Evolutionary conservation across 345 rosid species (phyloP).

Genomic region (Linum usitatissimum): DNA sequence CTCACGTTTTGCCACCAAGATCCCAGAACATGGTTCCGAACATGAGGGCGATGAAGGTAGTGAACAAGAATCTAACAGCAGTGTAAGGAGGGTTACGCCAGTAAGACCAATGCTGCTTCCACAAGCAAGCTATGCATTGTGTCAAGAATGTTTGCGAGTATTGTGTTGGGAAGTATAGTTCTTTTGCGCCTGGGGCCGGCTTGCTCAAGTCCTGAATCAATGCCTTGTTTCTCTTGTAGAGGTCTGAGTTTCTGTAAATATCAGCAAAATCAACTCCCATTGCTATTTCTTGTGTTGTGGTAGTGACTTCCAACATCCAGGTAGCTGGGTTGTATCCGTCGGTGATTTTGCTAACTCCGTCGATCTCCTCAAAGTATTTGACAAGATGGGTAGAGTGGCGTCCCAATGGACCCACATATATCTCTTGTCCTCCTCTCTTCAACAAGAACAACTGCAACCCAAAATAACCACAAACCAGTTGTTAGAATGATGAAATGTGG

Average conservation of each 20-base stretch:
- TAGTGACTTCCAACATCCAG: conserved; percentile 1
- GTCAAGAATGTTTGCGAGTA: conserved; percentile 1
- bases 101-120: conserved; percentile 4
- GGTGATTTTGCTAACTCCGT: neutral
- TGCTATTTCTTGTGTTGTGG: neutral
- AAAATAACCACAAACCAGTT: neutral
- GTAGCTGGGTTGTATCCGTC: conserved; percentile 1
- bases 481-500: neutral
- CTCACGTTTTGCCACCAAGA: neutral
- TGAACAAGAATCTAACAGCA: conserved; percentile 1
- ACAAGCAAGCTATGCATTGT: conserved; percentile 1
- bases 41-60: neutral
- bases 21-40: conserved; percentile 1
- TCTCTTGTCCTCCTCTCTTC: conserved; percentile 4
- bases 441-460: conserved; percentile 2
- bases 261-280: neutral
- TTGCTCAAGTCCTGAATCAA: conserved; percentile 4
- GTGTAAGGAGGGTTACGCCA: conserved; percentile 5
- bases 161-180: neutral
- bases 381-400: neutral
- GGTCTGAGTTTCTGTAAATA: neutral
- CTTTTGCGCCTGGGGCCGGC: neutral
- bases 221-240: conserved; percentile 3
- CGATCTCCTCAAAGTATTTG: conserved; percentile 1
- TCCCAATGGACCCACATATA: neutral